A percentile compares a stretch with the other conserved stretches of the same genome.
Evolutionary conservation across 164 flowering plant genomes (phyloP).

Genomic region (Echeveria elegans): DNA sequence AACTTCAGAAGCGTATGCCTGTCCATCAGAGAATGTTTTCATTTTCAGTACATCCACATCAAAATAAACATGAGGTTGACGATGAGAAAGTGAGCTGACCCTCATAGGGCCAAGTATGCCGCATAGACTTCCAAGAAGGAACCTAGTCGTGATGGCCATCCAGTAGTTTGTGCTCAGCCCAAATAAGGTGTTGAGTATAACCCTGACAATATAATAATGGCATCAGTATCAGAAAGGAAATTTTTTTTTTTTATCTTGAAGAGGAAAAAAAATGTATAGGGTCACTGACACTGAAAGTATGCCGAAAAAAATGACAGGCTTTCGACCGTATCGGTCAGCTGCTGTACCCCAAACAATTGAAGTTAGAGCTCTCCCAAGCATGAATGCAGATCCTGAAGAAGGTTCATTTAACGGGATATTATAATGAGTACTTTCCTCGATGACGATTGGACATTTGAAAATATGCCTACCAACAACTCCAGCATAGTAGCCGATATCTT

Average conservation of each 20-base stretch:
- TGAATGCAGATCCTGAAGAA: constrained; percentile 48
- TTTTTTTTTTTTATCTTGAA: too few relatives aligned
- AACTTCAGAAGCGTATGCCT: constrained; percentile 69
- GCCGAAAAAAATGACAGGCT: constrained; percentile 65
- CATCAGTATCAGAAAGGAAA: not conserved
- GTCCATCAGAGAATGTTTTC: not conserved
- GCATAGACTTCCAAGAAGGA: constrained; percentile 54
- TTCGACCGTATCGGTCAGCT: constrained; percentile 81
- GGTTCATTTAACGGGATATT: not conserved
- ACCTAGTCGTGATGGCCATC: constrained; percentile 66
- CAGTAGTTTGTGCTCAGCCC: constrained; percentile 51
- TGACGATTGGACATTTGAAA: too few relatives aligned
- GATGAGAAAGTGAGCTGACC: constrained; percentile 24
- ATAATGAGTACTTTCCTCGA: too few relatives aligned
- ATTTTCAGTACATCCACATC: not conserved
- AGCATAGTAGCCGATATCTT: not conserved
- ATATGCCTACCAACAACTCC: not conserved
- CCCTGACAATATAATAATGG: constrained; percentile 8
- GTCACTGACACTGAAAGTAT: constrained; percentile 50
- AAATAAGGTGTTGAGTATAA: constrained; percentile 20
- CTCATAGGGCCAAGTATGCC: constrained; percentile 52
- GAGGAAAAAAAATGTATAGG: not conserved
- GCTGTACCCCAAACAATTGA: constrained; percentile 70
- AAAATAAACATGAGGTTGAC: not conserved
- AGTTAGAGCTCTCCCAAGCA: constrained; percentile 82